Conservation (phyloP, 2,329 filamentous ascomycete genomes). For the Massarina eburnea region DNA sequence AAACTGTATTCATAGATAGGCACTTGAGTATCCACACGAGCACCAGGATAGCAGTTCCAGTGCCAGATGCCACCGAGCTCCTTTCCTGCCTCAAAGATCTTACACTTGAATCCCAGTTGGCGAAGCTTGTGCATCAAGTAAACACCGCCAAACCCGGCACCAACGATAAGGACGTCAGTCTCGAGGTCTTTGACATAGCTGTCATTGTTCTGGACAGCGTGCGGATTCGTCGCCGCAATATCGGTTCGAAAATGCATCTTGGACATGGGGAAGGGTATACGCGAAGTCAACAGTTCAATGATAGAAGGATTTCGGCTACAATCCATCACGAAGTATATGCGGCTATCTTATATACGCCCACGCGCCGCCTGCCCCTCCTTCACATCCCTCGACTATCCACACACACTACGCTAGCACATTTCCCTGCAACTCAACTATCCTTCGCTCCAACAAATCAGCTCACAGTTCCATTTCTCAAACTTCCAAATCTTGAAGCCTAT, state of each 20-base stretch:
- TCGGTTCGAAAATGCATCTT: constrained; percentile 37
- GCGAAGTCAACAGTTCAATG: neutral
- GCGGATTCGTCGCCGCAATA: constrained; percentile 29
- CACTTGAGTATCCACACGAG: constrained; percentile 51
- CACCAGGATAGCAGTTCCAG: constrained; percentile 50
- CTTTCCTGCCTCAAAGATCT: constrained; percentile 45
- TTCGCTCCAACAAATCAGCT: neutral
- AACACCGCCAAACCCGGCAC: constrained; percentile 46
- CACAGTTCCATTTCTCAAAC: neutral
- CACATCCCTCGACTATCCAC: neutral
- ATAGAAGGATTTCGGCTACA: neutral
- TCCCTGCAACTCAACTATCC: neutral
- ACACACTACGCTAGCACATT: neutral
- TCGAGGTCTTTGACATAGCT: constrained; percentile 40
- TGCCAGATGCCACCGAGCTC: constrained; percentile 49
- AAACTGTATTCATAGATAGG: constrained; percentile 53
- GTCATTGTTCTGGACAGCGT: constrained; percentile 22
- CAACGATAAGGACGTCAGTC: constrained; percentile 43
- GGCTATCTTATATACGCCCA: constrained; percentile 3
- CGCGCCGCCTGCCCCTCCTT: neutral
- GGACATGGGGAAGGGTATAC: neutral
- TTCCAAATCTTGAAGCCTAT: neutral
- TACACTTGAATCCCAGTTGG: constrained; percentile 43
- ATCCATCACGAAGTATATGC: neutral
- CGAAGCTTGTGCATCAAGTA: constrained; percentile 47